Evolutionary conservation across 495 filamentous ascomycete species (phyloP), one percentile per base, ranked within the genome.

Genomic region (Hypoxylon crocopeplum): DNA sequence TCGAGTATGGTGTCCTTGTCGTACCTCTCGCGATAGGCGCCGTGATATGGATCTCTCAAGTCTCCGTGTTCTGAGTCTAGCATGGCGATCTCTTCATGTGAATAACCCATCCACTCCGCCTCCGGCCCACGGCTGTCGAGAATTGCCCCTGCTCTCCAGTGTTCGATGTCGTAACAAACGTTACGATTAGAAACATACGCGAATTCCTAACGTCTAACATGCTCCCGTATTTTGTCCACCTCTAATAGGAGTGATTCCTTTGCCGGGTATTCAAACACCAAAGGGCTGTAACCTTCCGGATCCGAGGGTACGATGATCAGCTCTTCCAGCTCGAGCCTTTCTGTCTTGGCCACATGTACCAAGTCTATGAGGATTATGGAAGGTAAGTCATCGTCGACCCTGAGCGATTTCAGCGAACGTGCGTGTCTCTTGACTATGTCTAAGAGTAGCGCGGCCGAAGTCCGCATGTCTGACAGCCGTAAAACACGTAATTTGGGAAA

Each of bases 81-180:
- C 10, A 34, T 13, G 2, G 6, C 2, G 7, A 36, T 7, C 2
- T 36, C 16, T 12, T 36, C 45, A 5, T 29, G 5, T 10, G 11
- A 7, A 12, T 48, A 48, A 34, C 12, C 30, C 4, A 5, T 1
- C n/a, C 5, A 21, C 12, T n/a, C 3, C 5, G 10, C 25, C 5
- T 10, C 10, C 25, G 5, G 5, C 10, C 25, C 25, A 29, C 10
- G 25, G 25, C 25, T 4, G 15, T 50, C 47, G 20, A 38, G 2
- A 2, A 50, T 17, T 19, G 34, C 47, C 13, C 19, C 32, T 16
- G 47, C 39, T 16, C 22, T 50, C 47, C 47, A 50, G 19, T 13
- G 17, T 3, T 39, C 11, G 6, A 39, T 25, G 4, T 24, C 33
- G 5, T 39, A 50, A 6, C 10, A 0, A 4, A 24, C 21, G 7